Evolutionary conservation across 306 rosid genomes (phyloP).

Genomic region (Pachyrhizus erosus): DNA sequence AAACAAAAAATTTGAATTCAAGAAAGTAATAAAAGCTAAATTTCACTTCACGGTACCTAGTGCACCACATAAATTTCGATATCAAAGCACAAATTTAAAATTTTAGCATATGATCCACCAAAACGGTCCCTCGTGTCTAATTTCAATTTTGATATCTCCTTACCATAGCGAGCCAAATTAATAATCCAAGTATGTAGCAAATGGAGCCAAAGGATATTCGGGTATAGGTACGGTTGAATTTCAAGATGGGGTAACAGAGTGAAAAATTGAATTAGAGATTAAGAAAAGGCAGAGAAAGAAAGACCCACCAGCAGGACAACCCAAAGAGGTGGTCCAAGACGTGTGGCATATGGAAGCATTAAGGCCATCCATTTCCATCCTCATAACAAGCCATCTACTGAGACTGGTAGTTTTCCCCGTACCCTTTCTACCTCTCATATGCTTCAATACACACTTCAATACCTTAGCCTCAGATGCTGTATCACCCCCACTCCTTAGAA

Average conservation of each 20-base stretch:
- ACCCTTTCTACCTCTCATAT: conserved; percentile 48
- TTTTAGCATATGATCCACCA: not conserved
- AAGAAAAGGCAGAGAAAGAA: not conserved
- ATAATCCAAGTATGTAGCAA: too few relatives aligned
- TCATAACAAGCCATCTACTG: conserved; percentile 59
- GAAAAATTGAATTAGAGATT: not conserved
- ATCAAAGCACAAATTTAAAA: not conserved
- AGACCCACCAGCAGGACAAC: conserved; percentile 72
- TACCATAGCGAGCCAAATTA: too few relatives aligned
- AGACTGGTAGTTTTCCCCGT: conserved; percentile 44
- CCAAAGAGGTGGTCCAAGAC: conserved; percentile 68
- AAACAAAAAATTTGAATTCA: not conserved
- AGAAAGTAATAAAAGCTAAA: not conserved
- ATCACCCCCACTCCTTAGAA: conserved; percentile 52
- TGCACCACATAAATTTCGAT: too few relatives aligned
- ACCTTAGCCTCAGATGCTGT: conserved; percentile 52
- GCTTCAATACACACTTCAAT: conserved; percentile 54
- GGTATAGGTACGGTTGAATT: not conserved
- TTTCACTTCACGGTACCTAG: too few relatives aligned
- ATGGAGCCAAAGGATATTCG: too few relatives aligned
- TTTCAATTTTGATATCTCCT: not conserved
- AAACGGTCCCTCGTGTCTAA: not conserved
- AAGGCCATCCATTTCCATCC: conserved; percentile 62
- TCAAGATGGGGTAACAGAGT: not conserved
- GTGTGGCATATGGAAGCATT: conserved; percentile 68